These are phyloP conservation scores for Chlamydomonas applanata DNA, from an alignment of 139 green algal genomes.

Conservation along the genomic window DNA sequence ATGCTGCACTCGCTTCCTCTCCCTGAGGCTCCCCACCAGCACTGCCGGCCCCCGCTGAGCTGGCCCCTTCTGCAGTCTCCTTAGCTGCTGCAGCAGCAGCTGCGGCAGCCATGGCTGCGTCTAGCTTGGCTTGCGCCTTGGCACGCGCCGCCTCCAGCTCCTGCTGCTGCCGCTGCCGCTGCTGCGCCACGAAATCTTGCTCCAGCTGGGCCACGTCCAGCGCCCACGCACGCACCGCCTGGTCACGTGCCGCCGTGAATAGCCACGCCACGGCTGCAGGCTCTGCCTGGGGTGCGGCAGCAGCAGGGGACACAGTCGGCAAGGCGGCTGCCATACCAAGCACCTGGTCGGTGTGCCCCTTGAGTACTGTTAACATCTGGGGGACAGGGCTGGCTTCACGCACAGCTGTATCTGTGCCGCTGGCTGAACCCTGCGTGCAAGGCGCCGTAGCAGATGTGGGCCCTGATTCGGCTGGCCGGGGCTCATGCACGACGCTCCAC, in stretches of 20 bases:
- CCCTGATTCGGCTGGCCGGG: too few relatives aligned
- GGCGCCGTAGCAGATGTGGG: too few relatives aligned
- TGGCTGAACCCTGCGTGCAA: too few relatives aligned
- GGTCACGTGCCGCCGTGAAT: not conserved
- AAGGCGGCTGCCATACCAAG: not conserved
- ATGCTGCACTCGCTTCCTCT: not conserved
- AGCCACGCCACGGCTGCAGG: not conserved
- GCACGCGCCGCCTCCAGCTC: not conserved
- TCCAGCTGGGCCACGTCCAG: not conserved
- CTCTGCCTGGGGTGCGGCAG: not conserved
- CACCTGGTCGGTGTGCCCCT: not conserved
- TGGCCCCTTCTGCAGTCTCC: too few relatives aligned
- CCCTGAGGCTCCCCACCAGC: constrained; percentile 6
- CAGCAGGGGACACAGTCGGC: not conserved
- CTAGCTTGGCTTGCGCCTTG: constrained; percentile 2
- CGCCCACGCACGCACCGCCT: not conserved
- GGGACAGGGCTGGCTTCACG: too few relatives aligned
- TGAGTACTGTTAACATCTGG: too few relatives aligned
- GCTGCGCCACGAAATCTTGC: not conserved
- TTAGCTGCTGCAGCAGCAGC: not conserved
- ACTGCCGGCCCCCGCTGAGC: not conserved
- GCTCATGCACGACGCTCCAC: too few relatives aligned
- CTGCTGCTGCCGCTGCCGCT: constrained; percentile 1
- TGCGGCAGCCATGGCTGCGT: not conserved
- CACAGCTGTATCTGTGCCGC: too few relatives aligned